A percentile compares a stretch with the other conserved stretches of the same genome.
These are phyloP conservation scores for Thielaviopsis euricoi DNA, from an alignment of 2,329 filamentous ascomycete species.

Conservation along the genomic window DNA sequence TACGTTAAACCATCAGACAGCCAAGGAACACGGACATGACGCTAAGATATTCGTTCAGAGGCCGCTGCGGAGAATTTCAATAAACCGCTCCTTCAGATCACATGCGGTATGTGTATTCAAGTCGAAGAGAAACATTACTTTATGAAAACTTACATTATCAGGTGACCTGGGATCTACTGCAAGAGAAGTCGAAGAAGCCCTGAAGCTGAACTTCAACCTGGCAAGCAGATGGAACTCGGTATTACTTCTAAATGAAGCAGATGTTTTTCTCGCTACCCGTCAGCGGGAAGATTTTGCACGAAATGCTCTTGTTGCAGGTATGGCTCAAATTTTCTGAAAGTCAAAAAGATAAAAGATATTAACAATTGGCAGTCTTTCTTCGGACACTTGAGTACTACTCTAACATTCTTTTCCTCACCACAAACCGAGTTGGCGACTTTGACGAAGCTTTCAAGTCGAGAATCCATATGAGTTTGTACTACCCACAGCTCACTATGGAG, in stretches of 20 bases:
- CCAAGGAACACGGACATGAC: background rate
- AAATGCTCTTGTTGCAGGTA: slow-evolving; percentile 16
- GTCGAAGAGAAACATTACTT: background rate
- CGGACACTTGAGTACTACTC: slow-evolving; percentile 25
- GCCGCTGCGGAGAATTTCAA: slow-evolving; percentile 14
- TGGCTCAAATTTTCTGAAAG: background rate
- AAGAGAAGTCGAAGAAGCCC: slow-evolving; percentile 13
- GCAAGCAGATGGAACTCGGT: slow-evolving; percentile 17
- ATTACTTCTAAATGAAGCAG: slow-evolving; percentile 17
- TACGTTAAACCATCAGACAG: slow-evolving; percentile 1
- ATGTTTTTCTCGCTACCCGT: slow-evolving; percentile 17
- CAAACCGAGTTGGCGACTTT: slow-evolving; percentile 27
- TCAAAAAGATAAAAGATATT: background rate
- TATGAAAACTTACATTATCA: background rate
- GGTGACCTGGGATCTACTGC: slow-evolving; percentile 16
- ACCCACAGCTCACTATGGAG: slow-evolving; percentile 15
- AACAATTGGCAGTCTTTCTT: slow-evolving; percentile 21
- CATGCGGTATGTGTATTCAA: slow-evolving; percentile 12
- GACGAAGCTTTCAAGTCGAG: slow-evolving; percentile 28
- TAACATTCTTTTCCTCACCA: slow-evolving; percentile 28
- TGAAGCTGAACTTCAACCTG: slow-evolving; percentile 15
- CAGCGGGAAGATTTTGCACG: slow-evolving; percentile 14
- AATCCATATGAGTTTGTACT: slow-evolving; percentile 23
- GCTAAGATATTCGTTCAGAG: background rate
- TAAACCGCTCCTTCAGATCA: slow-evolving; percentile 17